Evolutionary conservation across 1,284 basidiomycete species (phyloP), one percentile per base, ranked within the genome.

Genomic region (Puccinia triticina): DNA sequence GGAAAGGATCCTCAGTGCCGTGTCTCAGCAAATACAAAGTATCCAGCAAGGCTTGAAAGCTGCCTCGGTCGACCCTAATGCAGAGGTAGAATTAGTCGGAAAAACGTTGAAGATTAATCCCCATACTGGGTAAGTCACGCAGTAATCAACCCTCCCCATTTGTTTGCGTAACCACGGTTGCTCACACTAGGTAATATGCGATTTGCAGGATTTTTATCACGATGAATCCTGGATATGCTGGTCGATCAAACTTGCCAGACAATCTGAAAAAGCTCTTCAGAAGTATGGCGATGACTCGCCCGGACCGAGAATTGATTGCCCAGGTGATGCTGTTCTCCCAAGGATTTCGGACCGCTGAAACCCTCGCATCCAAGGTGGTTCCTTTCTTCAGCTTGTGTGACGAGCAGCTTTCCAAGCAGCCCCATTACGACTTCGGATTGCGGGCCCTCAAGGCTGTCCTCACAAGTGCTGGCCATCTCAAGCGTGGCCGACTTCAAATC

Each of bases 261-360:
- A 99, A 99, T 87, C 89, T 99, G 87, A 99, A 90, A 87, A 89
- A 96, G 88, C 89, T 98, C 32, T 98, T 98, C 91, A 90, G 96
- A 85, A 96, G 94, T 83, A 98, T 99, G 93, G 96, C 97, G 64
- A 99, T 99, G 97, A 98, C 97, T 1, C 92, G 94, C 77, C 97
- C 97, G 40, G 97, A 99, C 88, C 92, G 95, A 82, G 95, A 98
- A 87, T 92, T 98, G 76, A 99, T 99, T 85, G 97, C 97, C 1
- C 97, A 99, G 88, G 98, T 99, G 85, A 95, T 99, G 92, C 89
- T 99, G 79, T 99, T 98, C 89, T 98, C 97, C 21, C 97, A 99
- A 89, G 98, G 98, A 84, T 99, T 99, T 91, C 92, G 96, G 50
- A 96, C 94, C 7, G 97, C 98, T 5, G 97, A 98, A 87, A 92